Conservation (phyloP, 768 basidiomycete genomes). For the Lactifluus subvellereus region DNA sequence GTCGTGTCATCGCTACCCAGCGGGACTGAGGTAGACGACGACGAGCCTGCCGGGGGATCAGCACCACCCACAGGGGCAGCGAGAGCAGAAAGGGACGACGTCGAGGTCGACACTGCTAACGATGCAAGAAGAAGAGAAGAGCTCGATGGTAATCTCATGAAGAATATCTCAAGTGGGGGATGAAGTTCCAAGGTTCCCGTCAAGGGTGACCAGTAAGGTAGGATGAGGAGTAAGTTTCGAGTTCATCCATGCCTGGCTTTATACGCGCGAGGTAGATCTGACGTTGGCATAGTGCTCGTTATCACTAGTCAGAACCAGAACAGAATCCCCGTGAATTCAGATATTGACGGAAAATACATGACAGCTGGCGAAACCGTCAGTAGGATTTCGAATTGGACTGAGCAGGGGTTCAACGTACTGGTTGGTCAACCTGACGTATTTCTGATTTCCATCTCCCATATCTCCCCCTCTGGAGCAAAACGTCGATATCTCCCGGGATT, state of each 20-base stretch:
- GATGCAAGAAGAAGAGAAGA: conserved; percentile 33
- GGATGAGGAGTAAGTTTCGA: not conserved
- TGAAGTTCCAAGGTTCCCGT: conserved; percentile 5
- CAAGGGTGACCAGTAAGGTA: conserved; percentile 22
- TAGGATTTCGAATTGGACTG: conserved; percentile 1
- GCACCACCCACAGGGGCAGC: conserved; percentile 28
- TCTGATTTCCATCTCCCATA: conserved; percentile 58
- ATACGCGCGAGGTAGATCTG: not conserved
- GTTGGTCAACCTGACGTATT: conserved; percentile 28
- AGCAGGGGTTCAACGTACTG: not conserved
- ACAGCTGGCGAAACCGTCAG: not conserved
- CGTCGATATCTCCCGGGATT: conserved; percentile 34
- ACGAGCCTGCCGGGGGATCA: not conserved
- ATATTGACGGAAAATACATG: not conserved
- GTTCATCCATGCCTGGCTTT: not conserved
- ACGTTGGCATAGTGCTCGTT: not conserved
- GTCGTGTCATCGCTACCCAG: conserved; percentile 4
- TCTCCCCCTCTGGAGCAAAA: conserved; percentile 42
- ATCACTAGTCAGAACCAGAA: not conserved
- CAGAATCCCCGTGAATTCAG: not conserved
- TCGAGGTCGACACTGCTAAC: conserved; percentile 29
- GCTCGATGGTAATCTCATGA: conserved; percentile 31
- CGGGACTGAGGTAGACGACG: conserved; percentile 4
- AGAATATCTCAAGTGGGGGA: conserved; percentile 16
- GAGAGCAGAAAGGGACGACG: conserved; percentile 29